Evolutionary conservation across 805 yeast genomes (phyloP).

Genomic region (Pachysolen tannophilus): DNA sequence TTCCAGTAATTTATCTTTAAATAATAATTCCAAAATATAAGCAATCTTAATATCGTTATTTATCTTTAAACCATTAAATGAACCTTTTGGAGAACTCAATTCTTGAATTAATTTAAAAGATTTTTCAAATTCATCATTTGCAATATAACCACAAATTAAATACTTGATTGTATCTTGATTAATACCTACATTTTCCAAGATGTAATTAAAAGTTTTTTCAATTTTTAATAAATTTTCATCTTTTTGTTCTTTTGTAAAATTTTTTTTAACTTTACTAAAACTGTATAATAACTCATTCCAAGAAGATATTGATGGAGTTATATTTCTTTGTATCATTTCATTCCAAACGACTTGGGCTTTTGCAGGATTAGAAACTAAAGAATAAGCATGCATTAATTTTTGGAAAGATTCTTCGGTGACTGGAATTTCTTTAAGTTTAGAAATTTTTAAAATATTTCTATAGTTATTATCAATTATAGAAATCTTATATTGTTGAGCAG

Average conservation of each 20-base stretch:
- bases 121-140: slow-evolving; percentile 29
- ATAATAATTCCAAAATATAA: slow-evolving; percentile 28
- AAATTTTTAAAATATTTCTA: slow-evolving; percentile 2
- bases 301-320: slow-evolving; percentile 30
- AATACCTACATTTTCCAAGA: slow-evolving; percentile 26
- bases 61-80: slow-evolving; percentile 27
- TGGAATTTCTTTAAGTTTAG: slow-evolving; percentile 20
- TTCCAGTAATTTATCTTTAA: slow-evolving; percentile 29
- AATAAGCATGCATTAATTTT: slow-evolving; percentile 38
- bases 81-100: slow-evolving; percentile 19
- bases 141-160: slow-evolving; percentile 39
- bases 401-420: slow-evolving; percentile 33
- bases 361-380: slow-evolving; percentile 24
- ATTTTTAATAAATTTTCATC: slow-evolving; percentile 22
- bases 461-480: slow-evolving; percentile 1
- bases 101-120: slow-evolving; percentile 30
- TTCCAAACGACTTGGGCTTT: slow-evolving; percentile 43
- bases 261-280: slow-evolving; percentile 17
- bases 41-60: slow-evolving; percentile 35
- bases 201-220: slow-evolving; percentile 25
- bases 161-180: slow-evolving; percentile 40
- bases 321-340: slow-evolving; percentile 29
- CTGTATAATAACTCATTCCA: slow-evolving; percentile 52
- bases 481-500: slow-evolving; percentile 5
- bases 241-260: slow-evolving; percentile 15